Conservation (phyloP, 2,329 filamentous ascomycete species). For the Colletotrichum sp. region DNA sequence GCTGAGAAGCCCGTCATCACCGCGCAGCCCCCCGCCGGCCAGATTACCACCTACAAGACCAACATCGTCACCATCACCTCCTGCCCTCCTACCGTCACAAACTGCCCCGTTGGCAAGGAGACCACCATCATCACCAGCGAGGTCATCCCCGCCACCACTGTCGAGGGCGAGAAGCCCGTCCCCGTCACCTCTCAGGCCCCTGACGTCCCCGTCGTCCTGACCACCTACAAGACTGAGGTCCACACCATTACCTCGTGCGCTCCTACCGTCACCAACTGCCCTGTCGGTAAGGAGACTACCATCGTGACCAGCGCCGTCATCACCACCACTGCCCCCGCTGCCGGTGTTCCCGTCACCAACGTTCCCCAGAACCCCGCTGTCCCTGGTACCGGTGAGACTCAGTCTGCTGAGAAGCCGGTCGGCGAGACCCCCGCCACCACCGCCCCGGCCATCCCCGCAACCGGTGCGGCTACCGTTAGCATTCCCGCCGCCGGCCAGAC, state of each 20-base stretch:
- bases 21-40: background rate
- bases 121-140: slow-evolving; percentile 12
- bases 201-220: slow-evolving; percentile 1
- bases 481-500: background rate
- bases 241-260: slow-evolving; percentile 35
- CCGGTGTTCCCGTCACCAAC: background rate
- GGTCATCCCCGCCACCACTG: slow-evolving; percentile 22
- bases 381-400: background rate
- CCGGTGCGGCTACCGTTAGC: background rate
- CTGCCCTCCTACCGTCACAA: slow-evolving; percentile 47
- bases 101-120: slow-evolving; percentile 7
- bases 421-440: background rate
- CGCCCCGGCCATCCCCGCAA: background rate
- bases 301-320: slow-evolving; percentile 42
- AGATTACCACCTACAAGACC: slow-evolving; percentile 41
- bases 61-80: slow-evolving; percentile 60
- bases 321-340: slow-evolving; percentile 18
- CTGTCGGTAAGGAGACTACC: slow-evolving; percentile 8
- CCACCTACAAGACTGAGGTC: slow-evolving; percentile 26
- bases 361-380: slow-evolving; percentile 6
- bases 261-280: slow-evolving; percentile 27
- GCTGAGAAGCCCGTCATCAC: background rate
- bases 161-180: slow-evolving; percentile 27
- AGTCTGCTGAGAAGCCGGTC: too few relatives aligned
- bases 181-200: slow-evolving; percentile 45